A percentile compares a stretch with the other conserved stretches of the same genome.
These are phyloP conservation scores for Tulasnella sp. DNA, from an alignment of 768 basidiomycete species.

Conservation along the genomic window DNA sequence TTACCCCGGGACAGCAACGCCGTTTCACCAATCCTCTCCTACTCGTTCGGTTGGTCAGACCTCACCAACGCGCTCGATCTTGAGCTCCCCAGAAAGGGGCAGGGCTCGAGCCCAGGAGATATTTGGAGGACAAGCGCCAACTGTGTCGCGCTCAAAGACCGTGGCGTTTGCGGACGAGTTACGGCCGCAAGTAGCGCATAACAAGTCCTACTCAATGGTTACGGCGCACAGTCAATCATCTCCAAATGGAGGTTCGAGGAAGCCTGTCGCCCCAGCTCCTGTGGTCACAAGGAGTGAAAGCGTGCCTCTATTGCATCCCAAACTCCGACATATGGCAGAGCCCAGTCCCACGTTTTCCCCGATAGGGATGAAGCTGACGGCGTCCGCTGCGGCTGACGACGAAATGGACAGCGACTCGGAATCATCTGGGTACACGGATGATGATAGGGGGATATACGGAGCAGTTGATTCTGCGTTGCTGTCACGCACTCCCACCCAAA, in stretches of 20 bases:
- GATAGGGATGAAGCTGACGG: constrained; percentile 1
- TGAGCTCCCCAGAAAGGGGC: not conserved
- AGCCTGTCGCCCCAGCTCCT: not conserved
- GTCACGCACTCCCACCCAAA: not conserved
- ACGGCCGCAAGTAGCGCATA: not conserved
- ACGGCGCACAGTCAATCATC: not conserved
- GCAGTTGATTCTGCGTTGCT: not conserved
- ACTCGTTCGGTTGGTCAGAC: not conserved
- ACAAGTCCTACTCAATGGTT: not conserved
- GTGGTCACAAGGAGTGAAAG: not conserved
- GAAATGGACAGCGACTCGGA: constrained; percentile 3
- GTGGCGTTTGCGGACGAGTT: constrained; percentile 7
- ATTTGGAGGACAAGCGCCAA: not conserved
- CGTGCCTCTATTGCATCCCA: not conserved
- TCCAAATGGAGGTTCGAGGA: not conserved
- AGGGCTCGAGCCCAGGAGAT: not conserved
- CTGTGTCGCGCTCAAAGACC: constrained; percentile 7
- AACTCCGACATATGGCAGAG: not conserved
- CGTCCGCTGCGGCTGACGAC: constrained; percentile 13
- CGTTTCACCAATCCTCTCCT: not conserved
- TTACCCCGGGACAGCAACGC: not conserved
- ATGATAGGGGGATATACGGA: not conserved
- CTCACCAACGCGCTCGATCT: not conserved
- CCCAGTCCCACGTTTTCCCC: not conserved
- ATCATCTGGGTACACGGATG: not conserved